Conservation (phyloP, 768 basidiomycete genomes). For the Udeniomyces megalosporus region DNA sequence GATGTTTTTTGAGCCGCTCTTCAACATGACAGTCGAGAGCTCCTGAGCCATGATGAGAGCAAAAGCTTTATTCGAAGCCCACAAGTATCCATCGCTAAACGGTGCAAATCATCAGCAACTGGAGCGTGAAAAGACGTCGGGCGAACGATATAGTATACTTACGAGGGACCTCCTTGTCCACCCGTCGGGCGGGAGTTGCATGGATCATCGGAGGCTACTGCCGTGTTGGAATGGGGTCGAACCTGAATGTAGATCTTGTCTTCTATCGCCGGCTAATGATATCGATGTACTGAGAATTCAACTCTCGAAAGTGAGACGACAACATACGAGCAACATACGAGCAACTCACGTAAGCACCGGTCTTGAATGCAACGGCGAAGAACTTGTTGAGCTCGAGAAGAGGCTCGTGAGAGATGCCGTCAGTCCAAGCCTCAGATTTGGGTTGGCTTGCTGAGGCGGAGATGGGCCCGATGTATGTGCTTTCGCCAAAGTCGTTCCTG, state of each 20-base stretch:
- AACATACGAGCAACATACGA: no score
- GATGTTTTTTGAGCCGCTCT: slow-evolving; percentile 14
- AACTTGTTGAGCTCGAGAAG: slow-evolving; percentile 25
- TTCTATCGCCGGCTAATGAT: no score
- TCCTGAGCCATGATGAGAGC: neutral
- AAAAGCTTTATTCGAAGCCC: neutral
- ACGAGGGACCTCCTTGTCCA: neutral
- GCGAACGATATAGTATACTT: no score
- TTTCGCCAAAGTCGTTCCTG: slow-evolving; percentile 45
- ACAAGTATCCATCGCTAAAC: slow-evolving; percentile 5
- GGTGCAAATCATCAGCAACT: no score
- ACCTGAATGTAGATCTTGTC: slow-evolving; percentile 29
- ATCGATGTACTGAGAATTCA: no score
- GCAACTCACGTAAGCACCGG: slow-evolving; percentile 33
- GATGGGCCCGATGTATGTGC: slow-evolving; percentile 22
- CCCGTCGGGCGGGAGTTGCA: slow-evolving; percentile 3
- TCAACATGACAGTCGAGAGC: neutral
- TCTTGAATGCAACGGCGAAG: slow-evolving; percentile 30
- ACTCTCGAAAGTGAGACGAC: no score
- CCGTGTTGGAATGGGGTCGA: slow-evolving; percentile 28
- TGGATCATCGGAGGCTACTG: slow-evolving; percentile 18
- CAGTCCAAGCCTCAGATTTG: slow-evolving; percentile 22
- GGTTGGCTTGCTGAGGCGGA: slow-evolving; percentile 26
- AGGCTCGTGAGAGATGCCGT: slow-evolving; percentile 33
- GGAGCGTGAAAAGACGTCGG: no score